These are phyloP conservation scores for Stephanodiscus triporus DNA, from an alignment of 108 stramenopile genomes.

Conservation along the genomic window DNA sequence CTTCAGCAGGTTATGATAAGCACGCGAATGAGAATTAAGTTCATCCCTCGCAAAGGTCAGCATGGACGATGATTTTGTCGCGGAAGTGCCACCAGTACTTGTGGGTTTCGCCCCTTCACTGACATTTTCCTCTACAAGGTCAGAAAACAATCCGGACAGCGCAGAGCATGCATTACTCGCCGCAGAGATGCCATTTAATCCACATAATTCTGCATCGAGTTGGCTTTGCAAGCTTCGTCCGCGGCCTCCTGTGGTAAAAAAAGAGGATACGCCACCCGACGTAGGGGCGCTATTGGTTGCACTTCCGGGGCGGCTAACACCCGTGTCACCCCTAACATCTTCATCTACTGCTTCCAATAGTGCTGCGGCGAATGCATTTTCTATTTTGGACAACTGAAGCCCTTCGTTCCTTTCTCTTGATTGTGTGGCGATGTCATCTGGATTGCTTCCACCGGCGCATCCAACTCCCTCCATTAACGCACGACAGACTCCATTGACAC, in stretches of 20 bases:
- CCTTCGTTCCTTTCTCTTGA: not conserved
- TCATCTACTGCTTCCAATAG: conserved; percentile 79
- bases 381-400: conserved; percentile 21
- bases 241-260: conserved; percentile 31
- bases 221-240: conserved; percentile 53
- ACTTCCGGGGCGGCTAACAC: conserved; percentile 4
- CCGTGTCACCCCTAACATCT: conserved; percentile 35
- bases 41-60: conserved; percentile 80
- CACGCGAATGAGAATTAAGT: conserved; percentile 59
- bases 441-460: conserved; percentile 13
- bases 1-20: conserved; percentile 57
- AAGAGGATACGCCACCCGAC: conserved; percentile 60
- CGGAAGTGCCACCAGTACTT: conserved; percentile 3
- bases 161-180: conserved; percentile 68
- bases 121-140: conserved; percentile 44
- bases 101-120: conserved; percentile 15
- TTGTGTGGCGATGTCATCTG: conserved; percentile 2
- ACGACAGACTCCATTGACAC: conserved; percentile 58
- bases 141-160: conserved; percentile 65
- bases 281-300: conserved; percentile 47
- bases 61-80: conserved; percentile 52
- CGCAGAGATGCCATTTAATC: conserved; percentile 75
- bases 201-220: conserved; percentile 69
- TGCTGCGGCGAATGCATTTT: conserved; percentile 72
- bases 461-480: conserved; percentile 71